phyloP scores from a whole-genome alignment of 768 basidiomycete genomes.

The Calocybe gangraenosa region DNA sequence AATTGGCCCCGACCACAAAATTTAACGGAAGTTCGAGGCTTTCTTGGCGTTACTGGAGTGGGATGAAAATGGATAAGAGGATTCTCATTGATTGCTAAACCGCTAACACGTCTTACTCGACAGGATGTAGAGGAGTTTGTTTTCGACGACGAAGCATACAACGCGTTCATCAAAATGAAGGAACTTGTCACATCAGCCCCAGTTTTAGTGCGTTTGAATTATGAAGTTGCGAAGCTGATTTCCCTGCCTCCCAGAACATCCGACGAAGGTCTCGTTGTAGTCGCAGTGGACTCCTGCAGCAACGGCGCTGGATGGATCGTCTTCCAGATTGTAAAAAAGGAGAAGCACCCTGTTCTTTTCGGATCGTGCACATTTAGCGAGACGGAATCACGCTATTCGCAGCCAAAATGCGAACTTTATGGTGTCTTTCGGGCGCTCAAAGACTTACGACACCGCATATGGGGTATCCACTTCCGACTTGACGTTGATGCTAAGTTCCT shows the following conservation, averaged over 20 bases:
- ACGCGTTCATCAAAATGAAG: constrained; percentile 26
- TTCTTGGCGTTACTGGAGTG: constrained; percentile 21
- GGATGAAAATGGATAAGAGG: constrained; percentile 20
- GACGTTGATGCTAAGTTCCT: constrained; percentile 34
- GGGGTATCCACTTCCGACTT: constrained; percentile 26
- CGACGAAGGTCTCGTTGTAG: constrained; percentile 22
- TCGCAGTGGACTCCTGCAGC: constrained; percentile 29
- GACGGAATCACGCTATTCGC: constrained; percentile 26
- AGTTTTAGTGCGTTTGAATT: constrained; percentile 29
- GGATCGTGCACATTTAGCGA: constrained; percentile 31
- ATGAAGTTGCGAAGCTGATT: constrained; percentile 9
- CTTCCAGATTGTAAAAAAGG: constrained; percentile 22
- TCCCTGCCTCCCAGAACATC: constrained; percentile 9
- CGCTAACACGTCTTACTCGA: constrained; percentile 17
- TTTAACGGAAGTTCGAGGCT: constrained; percentile 19
- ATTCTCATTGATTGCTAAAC: constrained; percentile 21
- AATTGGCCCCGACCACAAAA: constrained; percentile 20
- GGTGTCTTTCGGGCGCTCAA: constrained; percentile 29
- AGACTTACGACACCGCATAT: constrained; percentile 23
- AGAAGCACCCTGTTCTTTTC: constrained; percentile 21
- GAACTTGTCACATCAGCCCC: constrained; percentile 17
- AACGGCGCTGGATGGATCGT: constrained; percentile 32
- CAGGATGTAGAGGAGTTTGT: constrained; percentile 17
- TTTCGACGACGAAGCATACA: constrained; percentile 18
- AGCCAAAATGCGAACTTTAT: constrained; percentile 35